Conservation (phyloP, 306 rosid genomes). For the Vicia sativa region DNA sequence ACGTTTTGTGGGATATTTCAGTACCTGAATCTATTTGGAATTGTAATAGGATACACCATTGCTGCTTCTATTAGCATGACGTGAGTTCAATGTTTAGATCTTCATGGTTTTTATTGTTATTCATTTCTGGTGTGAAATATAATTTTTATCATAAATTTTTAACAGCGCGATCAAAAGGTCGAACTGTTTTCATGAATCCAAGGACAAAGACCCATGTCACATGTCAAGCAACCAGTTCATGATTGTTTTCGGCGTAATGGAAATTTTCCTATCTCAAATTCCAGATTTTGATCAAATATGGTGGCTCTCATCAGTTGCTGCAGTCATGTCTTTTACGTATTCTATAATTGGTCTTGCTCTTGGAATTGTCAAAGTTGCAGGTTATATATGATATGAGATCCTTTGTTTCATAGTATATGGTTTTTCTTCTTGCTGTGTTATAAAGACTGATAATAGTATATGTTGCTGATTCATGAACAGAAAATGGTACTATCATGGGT, state of each 20-base stretch:
- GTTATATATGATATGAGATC: conserved; percentile 29
- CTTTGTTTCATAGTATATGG: neutral
- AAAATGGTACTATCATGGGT: conserved; percentile 51
- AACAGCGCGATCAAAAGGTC: conserved; percentile 60
- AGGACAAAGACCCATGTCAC: conserved; percentile 52
- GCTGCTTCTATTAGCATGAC: conserved; percentile 66
- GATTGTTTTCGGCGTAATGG: conserved; percentile 46
- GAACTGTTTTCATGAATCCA: conserved; percentile 49
- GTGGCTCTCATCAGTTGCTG: conserved; percentile 72
- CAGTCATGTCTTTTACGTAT: conserved; percentile 67
- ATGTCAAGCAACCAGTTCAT: conserved; percentile 56
- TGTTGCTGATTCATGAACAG: conserved; percentile 43
- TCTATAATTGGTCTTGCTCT: conserved; percentile 60
- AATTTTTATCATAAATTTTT: too few species aligned
- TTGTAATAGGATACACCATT: conserved; percentile 62
- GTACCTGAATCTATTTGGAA: conserved; percentile 56
- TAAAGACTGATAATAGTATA: conserved; percentile 18
- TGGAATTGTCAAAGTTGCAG: conserved; percentile 69
- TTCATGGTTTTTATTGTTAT: neutral
- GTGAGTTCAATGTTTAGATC: conserved; percentile 44
- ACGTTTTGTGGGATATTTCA: conserved; percentile 52
- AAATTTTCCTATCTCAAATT: conserved; percentile 60
- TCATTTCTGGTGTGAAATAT: too few species aligned
- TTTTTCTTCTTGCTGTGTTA: conserved; percentile 9
- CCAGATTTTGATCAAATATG: conserved; percentile 67